A percentile compares a stretch with the other conserved stretches of the same genome.
Evolutionary conservation across 345 rosid genomes (phyloP).

Genomic region (Camelina sativa): DNA sequence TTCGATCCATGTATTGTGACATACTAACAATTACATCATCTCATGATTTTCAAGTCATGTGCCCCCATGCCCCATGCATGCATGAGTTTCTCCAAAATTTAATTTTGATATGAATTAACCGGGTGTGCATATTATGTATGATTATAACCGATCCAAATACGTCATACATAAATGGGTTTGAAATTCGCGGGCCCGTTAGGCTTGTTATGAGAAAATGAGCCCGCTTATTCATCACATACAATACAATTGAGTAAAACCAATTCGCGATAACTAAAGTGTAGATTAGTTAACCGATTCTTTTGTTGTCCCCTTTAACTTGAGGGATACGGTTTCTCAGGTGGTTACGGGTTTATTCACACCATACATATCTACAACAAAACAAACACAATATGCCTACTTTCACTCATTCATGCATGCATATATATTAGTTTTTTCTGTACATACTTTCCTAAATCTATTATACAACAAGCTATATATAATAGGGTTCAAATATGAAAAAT

Average conservation of each 20-base stretch:
- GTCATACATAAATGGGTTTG: neutral
- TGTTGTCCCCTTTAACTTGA: neutral
- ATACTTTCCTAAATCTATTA: too few species aligned
- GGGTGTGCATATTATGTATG: neutral
- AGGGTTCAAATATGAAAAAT: too few species aligned
- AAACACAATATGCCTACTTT: too few species aligned
- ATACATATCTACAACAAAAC: too few species aligned
- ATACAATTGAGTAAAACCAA: neutral
- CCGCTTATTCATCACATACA: neutral
- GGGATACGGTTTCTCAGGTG: slow-evolving; percentile 84
- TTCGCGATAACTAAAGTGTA: neutral
- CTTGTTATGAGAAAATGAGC: too few species aligned
- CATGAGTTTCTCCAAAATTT: neutral
- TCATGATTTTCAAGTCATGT: slow-evolving; percentile 9
- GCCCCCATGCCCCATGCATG: neutral
- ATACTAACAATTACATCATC: slow-evolving; percentile 34
- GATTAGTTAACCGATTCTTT: neutral
- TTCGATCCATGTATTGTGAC: slow-evolving; percentile 26
- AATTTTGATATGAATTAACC: neutral
- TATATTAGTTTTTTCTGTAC: too few species aligned
- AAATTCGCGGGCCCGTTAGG: neutral
- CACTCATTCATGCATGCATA: too few species aligned
- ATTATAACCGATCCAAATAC: too few species aligned
- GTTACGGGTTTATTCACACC: too few species aligned
- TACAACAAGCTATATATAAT: too few species aligned